Evolutionary conservation across 169 alveolate genomes (phyloP), one percentile per base, ranked within the genome.

Genomic region (Eimeria sp.): DNA sequence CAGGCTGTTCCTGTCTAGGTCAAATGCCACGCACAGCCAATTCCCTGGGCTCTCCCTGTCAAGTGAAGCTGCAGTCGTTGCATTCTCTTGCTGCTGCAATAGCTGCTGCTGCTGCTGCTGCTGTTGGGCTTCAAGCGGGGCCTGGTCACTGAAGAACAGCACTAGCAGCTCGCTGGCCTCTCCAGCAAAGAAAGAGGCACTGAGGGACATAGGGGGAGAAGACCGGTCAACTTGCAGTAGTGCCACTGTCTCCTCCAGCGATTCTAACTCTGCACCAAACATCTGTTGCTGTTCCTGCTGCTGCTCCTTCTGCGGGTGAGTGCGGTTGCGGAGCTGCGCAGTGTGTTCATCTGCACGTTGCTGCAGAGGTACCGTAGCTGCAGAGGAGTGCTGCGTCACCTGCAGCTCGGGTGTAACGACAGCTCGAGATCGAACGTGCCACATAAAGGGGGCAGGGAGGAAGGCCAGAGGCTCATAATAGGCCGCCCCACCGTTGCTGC

Each of bases 81-180:
- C 87, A 43, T 20, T 43, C 61, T 30, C 87, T 5, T 40, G 18
- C 57, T 76, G 87, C 87, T 76, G 63, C 57, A 27, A 58, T 25
- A 13, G 86, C 87, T 76, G 87, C 87, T 76, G 87, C 87, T 43
- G 87, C 87, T 49, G 73, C 87, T 76, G 87, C 63, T 76, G 87
- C 70, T 51, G 90, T 65, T 51, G 65, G 61, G 57, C 3, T n/a
- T 40, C 65, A 10, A 43, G 87, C 18, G 57, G 87, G 9, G 18
- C 87, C n/a, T n/a, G 49, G 90, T 49, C 72, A 40, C 72, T 25
- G 49, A 82, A 82, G 54, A 82, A 54, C 67, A 82, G 90, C 90
- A 82, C 11, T 49, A 82, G 90, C 90, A 82, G 90, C 72, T 82
- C 90, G 70, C 47, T 54, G 43, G 67, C 67, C 47, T 82, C 90